phyloP scores from a whole-genome alignment of 1,139 yeast species.

The Lipomyces yarrowii region DNA sequence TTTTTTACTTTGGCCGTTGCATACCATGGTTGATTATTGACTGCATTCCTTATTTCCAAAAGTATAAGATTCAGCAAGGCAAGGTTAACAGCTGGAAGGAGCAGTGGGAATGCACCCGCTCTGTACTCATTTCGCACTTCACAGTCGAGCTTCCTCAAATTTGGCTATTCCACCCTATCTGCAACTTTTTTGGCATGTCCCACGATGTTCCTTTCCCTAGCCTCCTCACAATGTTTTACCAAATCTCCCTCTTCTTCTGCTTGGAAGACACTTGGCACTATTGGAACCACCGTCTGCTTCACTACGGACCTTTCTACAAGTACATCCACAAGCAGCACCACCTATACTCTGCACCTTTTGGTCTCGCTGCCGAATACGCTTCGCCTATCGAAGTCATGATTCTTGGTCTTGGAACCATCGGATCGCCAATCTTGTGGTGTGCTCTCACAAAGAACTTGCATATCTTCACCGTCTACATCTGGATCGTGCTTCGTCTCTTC shows the following conservation, averaged over 20 bases:
- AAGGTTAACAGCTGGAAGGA: conserved; percentile 77
- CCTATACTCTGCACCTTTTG: conserved; percentile 95
- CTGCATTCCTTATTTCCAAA: conserved; percentile 70
- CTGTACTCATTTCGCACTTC: conserved; percentile 81
- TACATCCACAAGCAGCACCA: conserved; percentile 95
- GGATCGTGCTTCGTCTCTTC: conserved; percentile 86
- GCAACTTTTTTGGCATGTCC: conserved; percentile 72
- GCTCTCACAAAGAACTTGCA: conserved; percentile 71
- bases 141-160: conserved; percentile 93
- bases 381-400: conserved; percentile 92
- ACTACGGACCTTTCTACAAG: conserved; percentile 82
- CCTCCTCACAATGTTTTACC: conserved; percentile 57
- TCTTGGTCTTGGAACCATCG: conserved; percentile 92
- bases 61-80: conserved; percentile 78
- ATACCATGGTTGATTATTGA: conserved; percentile 86
- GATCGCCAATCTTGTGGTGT: conserved; percentile 77
- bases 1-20: conserved; percentile 84
- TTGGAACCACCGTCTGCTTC: conserved; percentile 88
- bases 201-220: conserved; percentile 84
- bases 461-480: conserved; percentile 75
- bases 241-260: conserved; percentile 73
- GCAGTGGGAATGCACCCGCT: conserved; percentile 88
- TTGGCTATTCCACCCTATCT: conserved; percentile 92
- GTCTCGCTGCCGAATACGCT: conserved; percentile 94
- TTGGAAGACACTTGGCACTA: conserved; percentile 96